A percentile compares a stretch with the other conserved stretches of the same genome.
These are phyloP conservation scores for Marsdenia floribunda DNA, from an alignment of 257 asterid genomes.

Conservation along the genomic window DNA sequence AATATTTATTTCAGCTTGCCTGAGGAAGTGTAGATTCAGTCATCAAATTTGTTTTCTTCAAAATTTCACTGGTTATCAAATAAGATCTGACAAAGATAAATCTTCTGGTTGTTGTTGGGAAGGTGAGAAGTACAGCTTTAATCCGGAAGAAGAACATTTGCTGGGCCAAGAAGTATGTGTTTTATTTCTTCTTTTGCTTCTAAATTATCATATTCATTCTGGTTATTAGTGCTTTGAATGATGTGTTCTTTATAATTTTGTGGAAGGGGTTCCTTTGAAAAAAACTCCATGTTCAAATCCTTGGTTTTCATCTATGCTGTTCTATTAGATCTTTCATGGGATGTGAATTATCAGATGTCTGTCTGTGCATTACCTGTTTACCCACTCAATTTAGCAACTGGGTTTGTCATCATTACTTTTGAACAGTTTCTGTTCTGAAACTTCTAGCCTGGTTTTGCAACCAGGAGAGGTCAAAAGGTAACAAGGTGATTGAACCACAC, in stretches of 20 bases:
- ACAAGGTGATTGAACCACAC: not conserved
- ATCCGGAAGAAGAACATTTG: conserved; percentile 2
- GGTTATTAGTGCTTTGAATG: not conserved
- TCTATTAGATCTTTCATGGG: not conserved
- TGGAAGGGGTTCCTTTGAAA: not conserved
- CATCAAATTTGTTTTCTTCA: not conserved
- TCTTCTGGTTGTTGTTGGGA: conserved; percentile 7
- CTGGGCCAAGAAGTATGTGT: conserved; percentile 17
- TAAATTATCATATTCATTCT: conserved; percentile 3
- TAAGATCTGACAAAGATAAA: conserved; percentile 1
- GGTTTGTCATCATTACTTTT: not conserved
- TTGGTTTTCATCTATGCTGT: not conserved
- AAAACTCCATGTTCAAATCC: not conserved
- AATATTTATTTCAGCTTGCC: not conserved
- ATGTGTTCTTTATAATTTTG: not conserved
- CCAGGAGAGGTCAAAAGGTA: not conserved
- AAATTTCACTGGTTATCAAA: not conserved
- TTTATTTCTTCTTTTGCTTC: not conserved
- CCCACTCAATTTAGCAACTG: not conserved
- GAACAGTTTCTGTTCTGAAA: not conserved
- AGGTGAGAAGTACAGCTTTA: conserved; percentile 12
- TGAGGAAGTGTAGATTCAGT: not conserved
- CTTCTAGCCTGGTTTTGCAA: not conserved
- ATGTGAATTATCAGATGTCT: not conserved
- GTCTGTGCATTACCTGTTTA: not conserved